Evolutionary conservation across 2,329 filamentous ascomycete genomes (phyloP), one percentile per base, ranked within the genome.

Genomic region (Scleromitrula shiraiana): DNA sequence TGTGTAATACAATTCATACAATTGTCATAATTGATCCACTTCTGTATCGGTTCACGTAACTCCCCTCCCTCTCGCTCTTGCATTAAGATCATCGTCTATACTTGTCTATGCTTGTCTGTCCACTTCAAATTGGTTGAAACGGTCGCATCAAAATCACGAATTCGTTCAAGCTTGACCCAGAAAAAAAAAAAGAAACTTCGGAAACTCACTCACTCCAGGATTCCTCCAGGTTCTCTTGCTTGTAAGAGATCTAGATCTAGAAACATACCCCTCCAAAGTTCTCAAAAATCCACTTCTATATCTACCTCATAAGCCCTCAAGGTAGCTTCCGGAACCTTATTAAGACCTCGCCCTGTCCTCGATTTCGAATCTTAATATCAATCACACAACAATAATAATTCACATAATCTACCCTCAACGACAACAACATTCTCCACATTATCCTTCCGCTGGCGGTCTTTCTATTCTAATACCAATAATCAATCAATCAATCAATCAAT

Each of bases 231-330:
- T 30, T 37, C 24, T 22, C 45, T 39, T 46, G 43, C 43, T n/a
- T n/a, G 27, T 17, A 32, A n/a, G 27, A 19, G n/a, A n/a, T n/a
- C n/a, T n/a, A n/a, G n/a, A 46, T 32, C 35, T 46, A 46, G 43
- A 46, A 40, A 30, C 43, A 38, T 19, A 47, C 40, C 24, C 43
- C 29, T 36, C 45, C 23, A 47, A 47, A 12, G 12, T 23, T 22
- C 27, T 35, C 37, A 36, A 29, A 20, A 22, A 47, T 47, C 29
- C 38, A 41, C 39, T 53, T 24, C 20, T 15, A 32, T 43, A 52
- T 51, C 51, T 44, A 36, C 40, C 54, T 57, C 50, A 55, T 56
- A 54, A 38, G 32, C 46, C 45, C 55, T 56, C 54, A 53, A 24
- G 27, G 27, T 38, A 36, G 42, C 12, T 49, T n/a, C 29, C 27